Evolutionary conservation across 495 filamentous ascomycete genomes (phyloP).

Genomic region (Penicillium cataractarum): DNA sequence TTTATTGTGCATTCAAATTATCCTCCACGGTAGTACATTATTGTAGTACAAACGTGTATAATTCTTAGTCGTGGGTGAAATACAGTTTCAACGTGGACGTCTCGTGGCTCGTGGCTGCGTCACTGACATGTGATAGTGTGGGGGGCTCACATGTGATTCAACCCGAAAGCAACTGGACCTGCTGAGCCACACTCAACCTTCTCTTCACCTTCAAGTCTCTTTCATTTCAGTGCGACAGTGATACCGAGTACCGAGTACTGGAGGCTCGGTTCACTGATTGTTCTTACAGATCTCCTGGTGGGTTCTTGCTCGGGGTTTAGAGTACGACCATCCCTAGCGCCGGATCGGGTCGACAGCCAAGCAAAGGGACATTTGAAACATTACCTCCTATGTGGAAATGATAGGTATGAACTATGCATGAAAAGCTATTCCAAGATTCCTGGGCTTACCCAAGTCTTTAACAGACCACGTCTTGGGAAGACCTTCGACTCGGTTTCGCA

Average conservation of each 20-base stretch:
- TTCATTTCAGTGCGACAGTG: neutral
- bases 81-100: neutral
- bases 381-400: constrained; percentile 28
- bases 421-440: no score
- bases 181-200: neutral
- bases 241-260: neutral
- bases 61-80: no score
- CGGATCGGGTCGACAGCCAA: neutral
- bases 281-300: neutral
- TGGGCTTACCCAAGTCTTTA: neutral
- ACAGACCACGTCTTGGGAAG: constrained; percentile 89
- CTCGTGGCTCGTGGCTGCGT: constrained; percentile 20
- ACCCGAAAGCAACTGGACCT: neutral
- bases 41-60: no score
- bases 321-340: neutral
- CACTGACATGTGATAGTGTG: constrained; percentile 37
- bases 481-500: constrained; percentile 86
- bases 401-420: constrained; percentile 32
- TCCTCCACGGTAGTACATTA: no score
- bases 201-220: neutral
- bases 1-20: no score
- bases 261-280: neutral
- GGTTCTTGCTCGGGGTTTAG: neutral
- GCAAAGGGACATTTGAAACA: neutral
- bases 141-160: constrained; percentile 39